These are phyloP conservation scores for Plectosphaerella plurivora DNA, from an alignment of 2,329 filamentous ascomycete genomes.

Conservation along the genomic window DNA sequence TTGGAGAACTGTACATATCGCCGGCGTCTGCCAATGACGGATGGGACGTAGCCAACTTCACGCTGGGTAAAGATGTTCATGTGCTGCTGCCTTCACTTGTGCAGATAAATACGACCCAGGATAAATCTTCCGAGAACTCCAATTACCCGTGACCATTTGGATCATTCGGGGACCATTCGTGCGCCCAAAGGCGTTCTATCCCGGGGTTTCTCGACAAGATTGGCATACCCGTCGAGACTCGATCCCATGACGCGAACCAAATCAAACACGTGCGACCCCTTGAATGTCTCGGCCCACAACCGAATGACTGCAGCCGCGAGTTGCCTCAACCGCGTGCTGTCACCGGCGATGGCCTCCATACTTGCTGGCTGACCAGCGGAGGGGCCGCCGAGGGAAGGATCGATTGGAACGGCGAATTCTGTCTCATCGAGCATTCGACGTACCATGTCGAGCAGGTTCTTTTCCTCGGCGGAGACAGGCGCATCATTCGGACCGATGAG, in stretches of 20 bases:
- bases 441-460: conserved; percentile 49
- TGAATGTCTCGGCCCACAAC: conserved; percentile 59
- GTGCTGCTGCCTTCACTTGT: too few relatives aligned
- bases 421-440: conserved; percentile 58
- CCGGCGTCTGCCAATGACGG: too few relatives aligned
- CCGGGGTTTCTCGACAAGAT: conserved; percentile 50
- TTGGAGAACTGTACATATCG: too few relatives aligned
- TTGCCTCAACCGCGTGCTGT: conserved; percentile 48
- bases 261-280: conserved; percentile 57
- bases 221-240: conserved; percentile 53
- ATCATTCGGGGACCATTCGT: conserved; percentile 18
- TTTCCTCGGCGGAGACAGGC: conserved; percentile 47
- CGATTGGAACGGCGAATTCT: conserved; percentile 56
- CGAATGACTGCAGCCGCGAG: conserved; percentile 54
- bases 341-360: conserved; percentile 39
- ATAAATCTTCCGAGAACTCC: too few relatives aligned
- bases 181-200: conserved; percentile 38
- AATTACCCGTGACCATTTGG: too few relatives aligned
- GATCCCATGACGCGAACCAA: conserved; percentile 54
- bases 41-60: too few relatives aligned
- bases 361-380: conserved; percentile 28
- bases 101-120: too few relatives aligned
- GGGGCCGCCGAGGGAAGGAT: conserved; percentile 45
- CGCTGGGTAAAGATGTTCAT: too few relatives aligned
- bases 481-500: conserved; percentile 46